These are phyloP conservation scores for Dendrocalamus sinicus DNA, from an alignment of 176 grass and related monocot genomes.

Conservation along the genomic window DNA sequence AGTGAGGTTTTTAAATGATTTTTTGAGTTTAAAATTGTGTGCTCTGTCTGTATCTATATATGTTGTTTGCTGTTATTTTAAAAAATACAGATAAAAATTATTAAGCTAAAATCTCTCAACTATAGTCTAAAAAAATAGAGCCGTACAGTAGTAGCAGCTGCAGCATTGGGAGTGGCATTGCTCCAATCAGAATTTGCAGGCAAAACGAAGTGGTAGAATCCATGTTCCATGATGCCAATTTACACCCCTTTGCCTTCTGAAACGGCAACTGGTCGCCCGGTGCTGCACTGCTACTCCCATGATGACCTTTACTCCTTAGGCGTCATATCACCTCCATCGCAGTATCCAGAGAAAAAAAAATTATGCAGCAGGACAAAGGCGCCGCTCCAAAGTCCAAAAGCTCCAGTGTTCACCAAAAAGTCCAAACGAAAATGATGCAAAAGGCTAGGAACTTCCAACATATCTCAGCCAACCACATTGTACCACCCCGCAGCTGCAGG, in stretches of 20 bases:
- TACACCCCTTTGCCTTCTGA: too few species aligned
- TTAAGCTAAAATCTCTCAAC: too few species aligned
- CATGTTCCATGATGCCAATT: not conserved
- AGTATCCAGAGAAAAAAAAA: too few species aligned
- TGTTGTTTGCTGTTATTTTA: too few species aligned
- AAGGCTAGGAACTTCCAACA: not conserved
- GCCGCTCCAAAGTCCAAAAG: slow-evolving; percentile 55
- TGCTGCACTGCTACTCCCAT: not conserved
- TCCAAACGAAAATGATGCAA: slow-evolving; percentile 33
- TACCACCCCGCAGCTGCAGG: not conserved
- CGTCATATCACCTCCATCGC: slow-evolving; percentile 26
- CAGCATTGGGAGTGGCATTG: not conserved
- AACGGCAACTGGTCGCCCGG: too few species aligned
- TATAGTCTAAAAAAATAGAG: too few species aligned
- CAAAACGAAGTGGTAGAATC: not conserved
- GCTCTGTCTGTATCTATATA: accelerated
- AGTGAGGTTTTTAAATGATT: too few species aligned
- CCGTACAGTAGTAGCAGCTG: too few species aligned
- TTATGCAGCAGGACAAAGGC: slow-evolving; percentile 33
- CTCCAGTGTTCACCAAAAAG: slow-evolving; percentile 15
- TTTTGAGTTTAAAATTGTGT: too few species aligned
- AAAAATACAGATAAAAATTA: too few species aligned
- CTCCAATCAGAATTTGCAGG: not conserved
- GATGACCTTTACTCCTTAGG: not conserved
- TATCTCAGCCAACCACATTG: slow-evolving; percentile 4